Conservation (phyloP, 2,329 filamentous ascomycete species). For the Neocatenulostroma microsporum region DNA sequence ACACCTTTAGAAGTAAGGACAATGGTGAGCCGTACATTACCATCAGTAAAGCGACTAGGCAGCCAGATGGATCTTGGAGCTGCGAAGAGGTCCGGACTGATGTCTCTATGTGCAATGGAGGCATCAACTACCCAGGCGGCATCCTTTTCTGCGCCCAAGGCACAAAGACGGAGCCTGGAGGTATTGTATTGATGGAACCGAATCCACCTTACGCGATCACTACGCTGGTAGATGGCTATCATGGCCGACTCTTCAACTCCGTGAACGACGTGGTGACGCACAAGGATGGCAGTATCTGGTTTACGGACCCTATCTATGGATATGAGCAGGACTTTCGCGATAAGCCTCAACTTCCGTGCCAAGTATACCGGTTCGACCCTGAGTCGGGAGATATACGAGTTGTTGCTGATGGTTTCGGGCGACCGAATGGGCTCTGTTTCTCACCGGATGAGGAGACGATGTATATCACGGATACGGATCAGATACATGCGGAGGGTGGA, state of each 20-base stretch:
- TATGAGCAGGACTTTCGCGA: slow-evolving; percentile 52
- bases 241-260: slow-evolving; percentile 53
- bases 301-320: slow-evolving; percentile 56
- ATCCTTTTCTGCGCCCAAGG: slow-evolving; percentile 29
- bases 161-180: slow-evolving; percentile 14
- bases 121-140: slow-evolving; percentile 39
- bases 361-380: slow-evolving; percentile 52
- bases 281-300: slow-evolving; percentile 52
- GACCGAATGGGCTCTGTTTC: slow-evolving; percentile 53
- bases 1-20: slow-evolving; percentile 20
- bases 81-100: slow-evolving; percentile 28
- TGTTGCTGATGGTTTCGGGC: slow-evolving; percentile 51
- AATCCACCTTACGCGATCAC: slow-evolving; percentile 17
- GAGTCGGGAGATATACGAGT: slow-evolving; percentile 45
- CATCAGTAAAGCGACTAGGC: slow-evolving; percentile 20
- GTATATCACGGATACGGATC: slow-evolving; percentile 53
- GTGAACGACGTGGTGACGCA: slow-evolving; percentile 52
- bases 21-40: slow-evolving; percentile 16
- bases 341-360: slow-evolving; percentile 46
- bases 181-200: slow-evolving; percentile 19
- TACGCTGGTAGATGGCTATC: slow-evolving; percentile 50
- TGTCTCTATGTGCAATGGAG: slow-evolving; percentile 44
- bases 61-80: slow-evolving; percentile 35
- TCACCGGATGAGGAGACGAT: slow-evolving; percentile 45
- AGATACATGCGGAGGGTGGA: slow-evolving; percentile 34